Conservation (phyloP, 2,329 filamentous ascomycete genomes). For the Chaetomium sp. region DNA sequence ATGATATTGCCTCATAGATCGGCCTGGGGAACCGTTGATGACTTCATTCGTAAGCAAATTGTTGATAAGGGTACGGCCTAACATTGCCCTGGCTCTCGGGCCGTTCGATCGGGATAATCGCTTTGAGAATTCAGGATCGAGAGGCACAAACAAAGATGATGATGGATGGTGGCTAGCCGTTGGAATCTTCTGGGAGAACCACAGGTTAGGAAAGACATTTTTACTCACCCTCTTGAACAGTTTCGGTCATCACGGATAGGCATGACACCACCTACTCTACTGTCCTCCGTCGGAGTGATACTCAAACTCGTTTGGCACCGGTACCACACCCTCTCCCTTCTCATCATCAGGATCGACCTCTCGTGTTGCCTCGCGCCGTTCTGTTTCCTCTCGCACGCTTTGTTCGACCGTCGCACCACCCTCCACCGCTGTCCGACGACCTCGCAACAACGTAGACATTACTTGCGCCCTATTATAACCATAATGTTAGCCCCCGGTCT, state of each 20-base stretch:
- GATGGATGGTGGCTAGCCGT: too few relatives aligned
- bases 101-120: too few relatives aligned
- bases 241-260: not conserved
- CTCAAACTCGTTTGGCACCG: constrained; percentile 27
- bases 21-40: too few relatives aligned
- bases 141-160: too few relatives aligned
- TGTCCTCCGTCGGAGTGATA: constrained; percentile 26
- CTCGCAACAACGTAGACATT: constrained; percentile 43
- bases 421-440: constrained; percentile 22
- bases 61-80: too few relatives aligned
- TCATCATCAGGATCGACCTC: constrained; percentile 25
- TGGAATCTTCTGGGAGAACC: too few relatives aligned
- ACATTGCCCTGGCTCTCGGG: too few relatives aligned
- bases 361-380: not conserved
- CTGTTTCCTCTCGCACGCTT: not conserved
- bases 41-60: too few relatives aligned
- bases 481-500: too few relatives aligned
- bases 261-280: constrained; percentile 9
- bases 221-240: not conserved
- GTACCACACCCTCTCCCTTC: constrained; percentile 16
- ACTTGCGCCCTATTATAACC: constrained; percentile 43
- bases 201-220: not conserved
- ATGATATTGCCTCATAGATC: too few relatives aligned
- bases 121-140: too few relatives aligned
- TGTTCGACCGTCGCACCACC: constrained; percentile 2